phyloP scores from a whole-genome alignment of 2,329 filamentous ascomycete species.

The Fusarium lyarnte region DNA sequence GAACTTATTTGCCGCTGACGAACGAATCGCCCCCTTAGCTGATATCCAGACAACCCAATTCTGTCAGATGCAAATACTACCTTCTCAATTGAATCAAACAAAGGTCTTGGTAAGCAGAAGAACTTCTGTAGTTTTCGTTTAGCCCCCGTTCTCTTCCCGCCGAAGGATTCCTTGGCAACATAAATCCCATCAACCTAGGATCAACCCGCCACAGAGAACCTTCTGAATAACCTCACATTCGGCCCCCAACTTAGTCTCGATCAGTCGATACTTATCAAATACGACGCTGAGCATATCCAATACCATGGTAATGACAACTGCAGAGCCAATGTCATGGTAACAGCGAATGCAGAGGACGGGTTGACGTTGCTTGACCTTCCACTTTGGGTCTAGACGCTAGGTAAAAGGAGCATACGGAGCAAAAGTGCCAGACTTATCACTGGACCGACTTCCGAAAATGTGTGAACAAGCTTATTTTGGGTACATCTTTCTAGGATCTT shows the following conservation, averaged over 20 bases:
- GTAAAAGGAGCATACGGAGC: neutral
- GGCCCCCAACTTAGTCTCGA: neutral
- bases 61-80: neutral
- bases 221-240: neutral
- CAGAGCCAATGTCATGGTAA: neutral
- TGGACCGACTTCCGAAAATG: conserved; percentile 16
- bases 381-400: neutral
- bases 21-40: neutral
- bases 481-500: neutral
- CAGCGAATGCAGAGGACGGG: neutral
- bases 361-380: conserved; percentile 5
- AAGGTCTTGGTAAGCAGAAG: neutral
- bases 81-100: neutral
- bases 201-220: neutral
- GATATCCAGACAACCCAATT: neutral
- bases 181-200: neutral
- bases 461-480: neutral
- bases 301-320: neutral
- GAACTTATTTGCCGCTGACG: neutral
- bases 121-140: neutral
- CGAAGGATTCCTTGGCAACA: conserved; percentile 5
- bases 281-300: neutral
- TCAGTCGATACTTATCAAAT: conserved; percentile 3
- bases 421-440: conserved; percentile 22
- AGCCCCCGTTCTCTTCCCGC: neutral